Evolutionary conservation across 495 filamentous ascomycete species (phyloP).

Genomic region (Entonaema liquescens): DNA sequence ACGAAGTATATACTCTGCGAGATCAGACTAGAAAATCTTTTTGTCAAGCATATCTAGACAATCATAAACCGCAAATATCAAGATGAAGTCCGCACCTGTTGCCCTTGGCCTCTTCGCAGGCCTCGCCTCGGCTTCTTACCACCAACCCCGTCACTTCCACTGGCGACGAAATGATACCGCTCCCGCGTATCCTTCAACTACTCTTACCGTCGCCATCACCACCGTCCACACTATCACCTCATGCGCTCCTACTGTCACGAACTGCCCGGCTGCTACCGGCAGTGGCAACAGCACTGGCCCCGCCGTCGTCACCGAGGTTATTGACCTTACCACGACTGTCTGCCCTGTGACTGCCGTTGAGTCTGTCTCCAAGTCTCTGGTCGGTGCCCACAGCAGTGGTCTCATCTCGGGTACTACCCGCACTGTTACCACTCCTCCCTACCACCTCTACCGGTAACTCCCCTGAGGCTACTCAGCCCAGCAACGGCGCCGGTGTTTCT

Average conservation of each 20-base stretch:
- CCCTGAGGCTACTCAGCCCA: conserved; percentile 35
- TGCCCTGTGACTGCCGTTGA: conserved; percentile 55
- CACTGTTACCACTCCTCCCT: conserved; percentile 33
- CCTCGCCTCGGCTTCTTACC: conserved; percentile 52
- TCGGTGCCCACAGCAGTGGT: conserved; percentile 48
- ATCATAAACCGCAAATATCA: conserved; percentile 37
- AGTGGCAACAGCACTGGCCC: conserved; percentile 46
- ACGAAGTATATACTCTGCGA: conserved; percentile 43
- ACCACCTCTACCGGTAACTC: conserved; percentile 25
- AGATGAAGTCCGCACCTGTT: conserved; percentile 58
- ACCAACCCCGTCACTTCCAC: conserved; percentile 53
- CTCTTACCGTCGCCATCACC: conserved; percentile 63
- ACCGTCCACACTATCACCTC: conserved; percentile 67
- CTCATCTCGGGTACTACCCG: conserved; percentile 47
- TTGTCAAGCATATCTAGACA: conserved; percentile 28
- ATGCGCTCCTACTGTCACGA: conserved; percentile 68
- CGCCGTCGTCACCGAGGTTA: conserved; percentile 55
- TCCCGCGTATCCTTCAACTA: conserved; percentile 43
- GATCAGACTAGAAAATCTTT: conserved; percentile 41
- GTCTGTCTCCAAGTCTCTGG: conserved; percentile 53
- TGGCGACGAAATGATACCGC: conserved; percentile 51
- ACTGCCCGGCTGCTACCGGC: conserved; percentile 63
- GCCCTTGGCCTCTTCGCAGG: conserved; percentile 57
- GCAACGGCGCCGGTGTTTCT: conserved; percentile 21
- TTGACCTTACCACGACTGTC: conserved; percentile 55